A percentile compares a stretch with the other conserved stretches of the same genome.
These are phyloP conservation scores for Stereocaulon alpinum DNA, from an alignment of 495 filamentous ascomycete species.

Conservation along the genomic window DNA sequence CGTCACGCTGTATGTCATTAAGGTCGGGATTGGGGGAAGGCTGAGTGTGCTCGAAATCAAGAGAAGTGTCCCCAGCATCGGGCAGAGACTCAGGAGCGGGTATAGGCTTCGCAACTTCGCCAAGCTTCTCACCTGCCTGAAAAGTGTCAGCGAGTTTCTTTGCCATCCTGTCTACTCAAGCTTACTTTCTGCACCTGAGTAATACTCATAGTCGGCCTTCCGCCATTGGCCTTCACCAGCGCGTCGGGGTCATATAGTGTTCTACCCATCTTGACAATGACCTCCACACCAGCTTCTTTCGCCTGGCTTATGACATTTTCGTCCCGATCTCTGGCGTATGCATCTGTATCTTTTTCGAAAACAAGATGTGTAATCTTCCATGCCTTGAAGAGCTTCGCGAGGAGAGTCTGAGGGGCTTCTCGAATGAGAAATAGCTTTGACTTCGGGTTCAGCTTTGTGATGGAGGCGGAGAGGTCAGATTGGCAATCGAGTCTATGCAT, in stretches of 20 bases:
- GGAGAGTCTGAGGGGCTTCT: constrained; percentile 54
- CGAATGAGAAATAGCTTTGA: constrained; percentile 57
- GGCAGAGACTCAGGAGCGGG: constrained; percentile 44
- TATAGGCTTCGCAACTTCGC: constrained; percentile 44
- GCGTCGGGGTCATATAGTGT: constrained; percentile 60
- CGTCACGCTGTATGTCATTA: constrained; percentile 39
- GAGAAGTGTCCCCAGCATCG: constrained; percentile 46
- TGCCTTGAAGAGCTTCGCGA: constrained; percentile 55
- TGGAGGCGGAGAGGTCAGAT: constrained; percentile 48
- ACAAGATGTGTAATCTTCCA: constrained; percentile 62
- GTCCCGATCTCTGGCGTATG: constrained; percentile 54
- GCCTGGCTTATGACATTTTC: constrained; percentile 42
- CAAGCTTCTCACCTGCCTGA: constrained; percentile 36
- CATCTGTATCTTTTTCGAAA: constrained; percentile 65
- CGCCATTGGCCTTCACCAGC: constrained; percentile 48
- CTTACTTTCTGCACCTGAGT: constrained; percentile 45
- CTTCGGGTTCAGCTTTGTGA: constrained; percentile 50
- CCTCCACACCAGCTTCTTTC: constrained; percentile 50
- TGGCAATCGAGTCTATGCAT: constrained; percentile 49
- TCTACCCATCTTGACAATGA: constrained; percentile 47
- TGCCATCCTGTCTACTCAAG: not conserved
- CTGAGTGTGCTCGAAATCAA: constrained; percentile 43
- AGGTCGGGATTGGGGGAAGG: constrained; percentile 40
- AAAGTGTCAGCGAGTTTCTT: not conserved
- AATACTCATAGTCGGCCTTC: constrained; percentile 62